Evolutionary conservation across 495 filamentous ascomycete species (phyloP).

Genomic region (Hyaloscypha hepaticicola): DNA sequence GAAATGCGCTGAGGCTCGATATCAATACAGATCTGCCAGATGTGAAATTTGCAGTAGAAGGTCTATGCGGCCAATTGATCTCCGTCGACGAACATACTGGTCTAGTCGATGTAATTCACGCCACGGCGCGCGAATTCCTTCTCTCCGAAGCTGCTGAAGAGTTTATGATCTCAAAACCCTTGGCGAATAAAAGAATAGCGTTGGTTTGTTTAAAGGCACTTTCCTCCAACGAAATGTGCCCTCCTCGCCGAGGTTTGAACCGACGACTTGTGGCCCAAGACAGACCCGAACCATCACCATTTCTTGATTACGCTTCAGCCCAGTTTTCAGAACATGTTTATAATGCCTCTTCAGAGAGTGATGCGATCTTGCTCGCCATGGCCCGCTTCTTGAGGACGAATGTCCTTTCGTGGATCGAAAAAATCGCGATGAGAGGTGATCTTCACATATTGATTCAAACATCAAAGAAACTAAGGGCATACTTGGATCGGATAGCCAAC

Average conservation of each 20-base stretch:
- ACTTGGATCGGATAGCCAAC: slow-evolving; percentile 7
- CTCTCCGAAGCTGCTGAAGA: too few species aligned
- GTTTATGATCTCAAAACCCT: too few species aligned
- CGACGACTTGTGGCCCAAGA: too few species aligned
- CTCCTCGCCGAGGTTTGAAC: too few species aligned
- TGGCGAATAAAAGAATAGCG: too few species aligned
- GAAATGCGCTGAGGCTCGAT: slow-evolving; percentile 18
- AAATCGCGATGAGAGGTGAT: not conserved
- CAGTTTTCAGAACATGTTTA: slow-evolving; percentile 14
- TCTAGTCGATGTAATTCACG: slow-evolving; percentile 42
- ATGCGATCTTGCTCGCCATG: not conserved
- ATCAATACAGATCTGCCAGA: slow-evolving; percentile 10
- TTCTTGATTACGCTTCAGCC: too few species aligned
- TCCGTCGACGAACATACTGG: slow-evolving; percentile 33
- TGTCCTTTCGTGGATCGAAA: slow-evolving; percentile 15
- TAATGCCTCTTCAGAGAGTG: not conserved
- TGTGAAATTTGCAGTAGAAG: slow-evolving; percentile 9
- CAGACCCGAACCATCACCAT: too few species aligned
- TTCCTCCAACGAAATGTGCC: too few species aligned
- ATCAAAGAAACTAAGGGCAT: slow-evolving; percentile 9
- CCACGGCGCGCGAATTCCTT: slow-evolving; percentile 35
- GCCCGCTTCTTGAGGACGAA: slow-evolving; percentile 9
- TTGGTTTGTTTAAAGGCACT: too few species aligned
- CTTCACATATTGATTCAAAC: not conserved
- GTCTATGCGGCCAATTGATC: slow-evolving; percentile 41